phyloP scores from a whole-genome alignment of 306 rosid species.

The Echinosophora koreensis region DNA sequence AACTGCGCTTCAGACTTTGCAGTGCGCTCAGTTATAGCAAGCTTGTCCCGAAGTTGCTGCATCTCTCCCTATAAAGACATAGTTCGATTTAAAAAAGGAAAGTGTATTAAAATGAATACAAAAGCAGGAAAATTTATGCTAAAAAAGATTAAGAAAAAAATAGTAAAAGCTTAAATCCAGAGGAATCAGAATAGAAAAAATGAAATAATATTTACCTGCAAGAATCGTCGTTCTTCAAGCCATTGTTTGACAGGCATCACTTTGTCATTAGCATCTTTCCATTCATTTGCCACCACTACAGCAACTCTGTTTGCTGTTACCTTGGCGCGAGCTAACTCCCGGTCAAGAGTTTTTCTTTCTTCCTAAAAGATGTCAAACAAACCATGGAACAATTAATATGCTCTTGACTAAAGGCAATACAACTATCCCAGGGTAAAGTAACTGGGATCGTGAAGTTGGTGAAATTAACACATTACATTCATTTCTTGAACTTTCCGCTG shows the following conservation, averaged over 20 bases:
- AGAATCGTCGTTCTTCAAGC: slow-evolving; percentile 96
- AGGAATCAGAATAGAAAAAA: slow-evolving; percentile 31
- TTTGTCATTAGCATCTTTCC: slow-evolving; percentile 98
- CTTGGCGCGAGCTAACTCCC: slow-evolving; percentile 99
- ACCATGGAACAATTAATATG: slow-evolving; percentile 39
- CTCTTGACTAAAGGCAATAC: slow-evolving; percentile 32
- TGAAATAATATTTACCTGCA: slow-evolving; percentile 65
- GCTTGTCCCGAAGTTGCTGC: slow-evolving; percentile 99
- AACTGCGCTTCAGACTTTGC: slow-evolving; percentile 94
- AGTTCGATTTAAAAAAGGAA: slow-evolving; percentile 43
- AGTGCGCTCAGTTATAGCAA: slow-evolving; percentile 82
- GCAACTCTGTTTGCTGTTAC: slow-evolving; percentile 99
- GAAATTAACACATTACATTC: slow-evolving; percentile 71
- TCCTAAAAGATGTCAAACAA: slow-evolving; percentile 67
- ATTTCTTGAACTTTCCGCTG: slow-evolving; percentile 99
- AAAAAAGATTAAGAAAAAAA: not conserved
- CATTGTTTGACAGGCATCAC: slow-evolving; percentile 99
- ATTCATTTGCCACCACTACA: slow-evolving; percentile 95
- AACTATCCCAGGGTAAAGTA: slow-evolving; percentile 31
- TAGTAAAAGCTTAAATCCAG: slow-evolving; percentile 16
- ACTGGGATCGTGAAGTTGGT: slow-evolving; percentile 28
- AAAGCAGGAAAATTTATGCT: slow-evolving; percentile 19
- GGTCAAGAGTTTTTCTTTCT: slow-evolving; percentile 95
- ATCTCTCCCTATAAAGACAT: slow-evolving; percentile 83
- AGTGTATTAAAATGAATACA: slow-evolving; percentile 25